Evolutionary conservation across 371 early-diverging fungal species (phyloP).

Genomic region (Syncephalastrum sp.): DNA sequence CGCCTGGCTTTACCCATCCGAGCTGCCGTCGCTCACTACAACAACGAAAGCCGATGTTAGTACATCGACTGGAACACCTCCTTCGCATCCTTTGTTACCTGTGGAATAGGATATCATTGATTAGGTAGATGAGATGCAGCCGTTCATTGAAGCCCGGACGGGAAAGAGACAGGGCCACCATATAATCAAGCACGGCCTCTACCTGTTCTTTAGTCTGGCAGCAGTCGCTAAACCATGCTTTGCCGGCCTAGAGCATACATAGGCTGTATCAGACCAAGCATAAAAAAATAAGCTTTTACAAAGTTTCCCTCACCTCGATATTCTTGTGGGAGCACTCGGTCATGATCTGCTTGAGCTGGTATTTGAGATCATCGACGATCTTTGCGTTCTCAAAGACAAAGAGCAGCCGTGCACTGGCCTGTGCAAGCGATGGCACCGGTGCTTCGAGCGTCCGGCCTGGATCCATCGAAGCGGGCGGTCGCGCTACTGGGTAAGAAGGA

Average conservation of each 20-base stretch:
- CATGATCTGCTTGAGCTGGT: conserved; percentile 51
- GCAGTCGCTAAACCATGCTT: conserved; percentile 58
- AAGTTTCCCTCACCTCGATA: conserved; percentile 46
- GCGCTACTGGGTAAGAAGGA: too few relatives aligned
- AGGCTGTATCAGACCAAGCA: background rate
- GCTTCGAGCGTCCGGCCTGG: too few relatives aligned
- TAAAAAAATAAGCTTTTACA: background rate
- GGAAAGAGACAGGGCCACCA: conserved; percentile 47
- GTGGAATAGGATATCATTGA: conserved; percentile 62
- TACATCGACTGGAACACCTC: background rate
- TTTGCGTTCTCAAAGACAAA: too few relatives aligned
- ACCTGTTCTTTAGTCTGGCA: conserved; percentile 45
- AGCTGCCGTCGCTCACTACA: conserved; percentile 51
- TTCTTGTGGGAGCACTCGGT: conserved; percentile 59
- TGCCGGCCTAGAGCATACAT: conserved; percentile 46
- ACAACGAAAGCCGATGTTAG: background rate
- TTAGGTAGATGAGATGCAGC: conserved; percentile 56
- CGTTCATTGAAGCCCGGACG: conserved; percentile 51
- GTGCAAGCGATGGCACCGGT: too few relatives aligned
- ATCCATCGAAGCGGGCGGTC: too few relatives aligned
- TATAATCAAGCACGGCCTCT: conserved; percentile 36
- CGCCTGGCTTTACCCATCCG: conserved; percentile 56
- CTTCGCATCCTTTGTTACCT: conserved; percentile 27
- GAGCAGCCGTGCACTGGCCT: too few relatives aligned
- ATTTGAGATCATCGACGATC: conserved; percentile 15